phyloP scores from a whole-genome alignment of 768 basidiomycete genomes.

The Candolleomyces efflorescens region DNA sequence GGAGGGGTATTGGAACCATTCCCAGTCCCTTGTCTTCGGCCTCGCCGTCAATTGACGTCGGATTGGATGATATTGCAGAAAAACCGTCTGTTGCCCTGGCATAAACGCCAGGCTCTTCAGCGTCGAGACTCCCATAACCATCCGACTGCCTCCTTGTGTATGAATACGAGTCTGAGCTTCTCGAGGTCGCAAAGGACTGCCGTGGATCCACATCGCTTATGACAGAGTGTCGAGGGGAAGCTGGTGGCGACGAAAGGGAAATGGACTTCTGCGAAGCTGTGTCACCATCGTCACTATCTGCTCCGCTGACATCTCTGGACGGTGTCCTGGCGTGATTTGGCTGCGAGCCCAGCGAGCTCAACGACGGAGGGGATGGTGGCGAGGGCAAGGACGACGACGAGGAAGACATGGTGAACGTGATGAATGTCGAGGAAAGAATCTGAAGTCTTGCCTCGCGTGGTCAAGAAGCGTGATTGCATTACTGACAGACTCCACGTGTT shows the following conservation, averaged over 20 bases:
- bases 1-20: slow-evolving; percentile 20
- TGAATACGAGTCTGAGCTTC: slow-evolving; percentile 21
- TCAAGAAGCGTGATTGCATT: too few species aligned
- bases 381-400: neutral
- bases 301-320: slow-evolving; percentile 15
- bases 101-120: slow-evolving; percentile 24
- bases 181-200: slow-evolving; percentile 22
- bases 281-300: slow-evolving; percentile 38
- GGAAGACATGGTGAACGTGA: neutral
- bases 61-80: slow-evolving; percentile 43
- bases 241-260: slow-evolving; percentile 61
- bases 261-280: slow-evolving; percentile 80
- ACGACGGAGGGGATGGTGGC: neutral
- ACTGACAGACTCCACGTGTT: too few species aligned
- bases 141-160: slow-evolving; percentile 1
- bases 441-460: neutral
- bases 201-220: slow-evolving; percentile 17
- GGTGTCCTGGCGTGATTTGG: neutral
- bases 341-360: neutral
- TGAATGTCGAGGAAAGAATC: neutral
- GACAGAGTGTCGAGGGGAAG: slow-evolving; percentile 43
- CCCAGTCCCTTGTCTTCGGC: slow-evolving; percentile 21
- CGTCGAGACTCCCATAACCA: slow-evolving; percentile 6
- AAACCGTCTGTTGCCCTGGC: slow-evolving; percentile 52
- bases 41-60: slow-evolving; percentile 37